Conservation (phyloP, 768 basidiomycete species). For the Trametes coccinea region DNA sequence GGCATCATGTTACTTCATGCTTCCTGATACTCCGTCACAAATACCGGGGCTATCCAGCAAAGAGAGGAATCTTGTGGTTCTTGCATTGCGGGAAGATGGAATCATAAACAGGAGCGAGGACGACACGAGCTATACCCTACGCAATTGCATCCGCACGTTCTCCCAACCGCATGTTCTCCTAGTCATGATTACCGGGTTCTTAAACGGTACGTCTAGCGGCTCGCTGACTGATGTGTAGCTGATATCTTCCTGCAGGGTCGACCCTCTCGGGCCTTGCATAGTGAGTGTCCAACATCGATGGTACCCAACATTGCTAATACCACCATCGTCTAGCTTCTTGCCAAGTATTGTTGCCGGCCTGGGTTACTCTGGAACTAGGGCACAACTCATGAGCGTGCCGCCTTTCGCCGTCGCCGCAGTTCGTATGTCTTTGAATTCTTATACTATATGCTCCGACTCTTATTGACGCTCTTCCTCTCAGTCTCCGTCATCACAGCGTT, state of each 20-base stretch:
- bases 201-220: slow-evolving; percentile 45
- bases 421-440: slow-evolving; percentile 10
- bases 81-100: slow-evolving; percentile 10
- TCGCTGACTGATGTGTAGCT: background rate
- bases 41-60: slow-evolving; percentile 6
- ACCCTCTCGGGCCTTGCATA: slow-evolving; percentile 31
- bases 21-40: slow-evolving; percentile 29
- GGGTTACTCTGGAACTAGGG: slow-evolving; percentile 30
- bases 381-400: slow-evolving; percentile 37
- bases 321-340: slow-evolving; percentile 21
- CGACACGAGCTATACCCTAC: slow-evolving; percentile 54
- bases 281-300: slow-evolving; percentile 14
- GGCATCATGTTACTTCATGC: slow-evolving; percentile 49
- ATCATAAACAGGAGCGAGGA: slow-evolving; percentile 41
- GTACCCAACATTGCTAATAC: too few species aligned
- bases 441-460: background rate
- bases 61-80: background rate
- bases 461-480: slow-evolving; percentile 17
- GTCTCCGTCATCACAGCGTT: slow-evolving; percentile 44
- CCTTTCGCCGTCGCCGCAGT: slow-evolving; percentile 34
- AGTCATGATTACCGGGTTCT: slow-evolving; percentile 51
- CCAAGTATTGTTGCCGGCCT: slow-evolving; percentile 32
- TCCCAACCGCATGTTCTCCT: slow-evolving; percentile 57
- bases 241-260: background rate
- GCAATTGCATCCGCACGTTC: slow-evolving; percentile 50